Evolutionary conservation across 2,329 filamentous ascomycete species (phyloP).

Genomic region (Penicillium freii): DNA sequence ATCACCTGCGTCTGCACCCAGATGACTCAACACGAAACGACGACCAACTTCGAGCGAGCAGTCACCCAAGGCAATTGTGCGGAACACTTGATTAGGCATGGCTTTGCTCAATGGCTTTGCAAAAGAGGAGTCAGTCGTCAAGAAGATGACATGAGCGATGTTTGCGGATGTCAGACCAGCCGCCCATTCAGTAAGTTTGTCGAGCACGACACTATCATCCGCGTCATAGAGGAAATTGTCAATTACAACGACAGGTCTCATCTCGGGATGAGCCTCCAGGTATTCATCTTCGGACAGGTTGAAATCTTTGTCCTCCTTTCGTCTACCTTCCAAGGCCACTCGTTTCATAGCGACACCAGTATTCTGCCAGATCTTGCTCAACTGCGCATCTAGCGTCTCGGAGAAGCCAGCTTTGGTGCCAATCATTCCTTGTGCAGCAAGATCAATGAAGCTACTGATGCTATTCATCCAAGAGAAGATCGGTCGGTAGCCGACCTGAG

Average conservation of each 20-base stretch:
- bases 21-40: constrained; percentile 80
- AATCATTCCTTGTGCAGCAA: constrained; percentile 89
- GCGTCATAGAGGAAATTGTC: constrained; percentile 85
- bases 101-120: constrained; percentile 83
- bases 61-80: constrained; percentile 80
- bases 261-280: constrained; percentile 83
- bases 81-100: constrained; percentile 86
- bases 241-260: constrained; percentile 77
- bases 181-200: constrained; percentile 86
- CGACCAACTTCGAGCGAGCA: constrained; percentile 83
- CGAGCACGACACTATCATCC: constrained; percentile 64
- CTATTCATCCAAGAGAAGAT: constrained; percentile 97
- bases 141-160: constrained; percentile 88
- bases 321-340: constrained; percentile 68
- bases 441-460: constrained; percentile 84
- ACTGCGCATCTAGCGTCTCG: constrained; percentile 83
- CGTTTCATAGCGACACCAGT: constrained; percentile 75
- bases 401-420: constrained; percentile 93
- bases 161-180: constrained; percentile 81
- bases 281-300: constrained; percentile 78
- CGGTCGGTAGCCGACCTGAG: constrained; percentile 83
- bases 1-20: constrained; percentile 52
- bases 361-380: constrained; percentile 85
- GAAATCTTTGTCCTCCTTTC: constrained; percentile 71
- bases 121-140: constrained; percentile 86